Evolutionary conservation across 176 grass and related monocot species (phyloP).

Genomic region (Phoenix dactylifera): DNA sequence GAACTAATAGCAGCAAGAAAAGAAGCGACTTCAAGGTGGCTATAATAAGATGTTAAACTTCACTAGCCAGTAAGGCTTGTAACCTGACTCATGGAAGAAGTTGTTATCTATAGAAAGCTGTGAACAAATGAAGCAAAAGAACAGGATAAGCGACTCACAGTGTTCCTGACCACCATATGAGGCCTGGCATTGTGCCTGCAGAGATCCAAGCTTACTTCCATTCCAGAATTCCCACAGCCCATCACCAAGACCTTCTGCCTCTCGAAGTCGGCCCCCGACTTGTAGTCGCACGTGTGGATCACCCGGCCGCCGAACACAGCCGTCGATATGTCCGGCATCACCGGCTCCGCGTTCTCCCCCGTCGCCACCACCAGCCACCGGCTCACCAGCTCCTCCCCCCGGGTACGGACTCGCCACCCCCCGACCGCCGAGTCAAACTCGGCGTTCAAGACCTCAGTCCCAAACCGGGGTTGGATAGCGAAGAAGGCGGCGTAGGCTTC

Average conservation of each 20-base stretch:
- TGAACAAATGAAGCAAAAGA: too few species aligned
- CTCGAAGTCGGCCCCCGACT: slow-evolving; percentile 53
- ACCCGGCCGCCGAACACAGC: slow-evolving; percentile 33
- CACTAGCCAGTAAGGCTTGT: too few species aligned
- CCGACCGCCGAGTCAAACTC: slow-evolving; percentile 33
- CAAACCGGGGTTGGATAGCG: slow-evolving; percentile 51
- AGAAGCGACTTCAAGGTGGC: too few species aligned
- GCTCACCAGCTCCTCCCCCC: slow-evolving; percentile 31
- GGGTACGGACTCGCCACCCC: slow-evolving; percentile 48
- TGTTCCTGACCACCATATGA: slow-evolving; percentile 76
- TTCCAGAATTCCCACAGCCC: slow-evolving; percentile 94
- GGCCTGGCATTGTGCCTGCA: slow-evolving; percentile 58
- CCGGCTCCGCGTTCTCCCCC: slow-evolving; percentile 88
- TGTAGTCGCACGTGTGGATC: slow-evolving; percentile 80
- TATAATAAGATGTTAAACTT: too few species aligned
- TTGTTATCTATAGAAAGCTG: too few species aligned
- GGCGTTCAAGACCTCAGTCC: slow-evolving; percentile 46
- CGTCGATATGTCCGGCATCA: slow-evolving; percentile 28
- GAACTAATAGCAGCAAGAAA: too few species aligned
- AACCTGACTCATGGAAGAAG: too few species aligned
- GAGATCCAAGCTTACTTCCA: slow-evolving; percentile 97
- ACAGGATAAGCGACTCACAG: slow-evolving; percentile 29
- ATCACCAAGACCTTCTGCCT: slow-evolving; percentile 74
- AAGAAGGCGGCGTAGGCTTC: slow-evolving; percentile 49
- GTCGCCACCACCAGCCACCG: slow-evolving; percentile 85